Evolutionary conservation across 2,329 filamentous ascomycete species (phyloP), one percentile per base, ranked within the genome.

Genomic region (Aureobasidium sp.): DNA sequence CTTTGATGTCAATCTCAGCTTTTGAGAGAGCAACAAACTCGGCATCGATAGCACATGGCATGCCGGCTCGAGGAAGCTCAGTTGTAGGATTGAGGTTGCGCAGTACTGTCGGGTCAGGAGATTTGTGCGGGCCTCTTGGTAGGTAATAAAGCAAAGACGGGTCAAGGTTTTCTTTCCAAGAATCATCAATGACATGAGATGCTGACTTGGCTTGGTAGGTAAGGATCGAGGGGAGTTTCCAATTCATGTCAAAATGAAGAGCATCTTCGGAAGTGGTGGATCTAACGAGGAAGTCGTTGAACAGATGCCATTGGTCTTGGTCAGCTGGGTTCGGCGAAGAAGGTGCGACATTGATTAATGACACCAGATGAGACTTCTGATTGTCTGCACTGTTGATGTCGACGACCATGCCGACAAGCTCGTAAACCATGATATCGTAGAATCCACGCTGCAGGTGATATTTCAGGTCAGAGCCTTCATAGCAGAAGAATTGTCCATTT

Each of bases 221-320:
- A 62, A 99, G 82, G 7, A 98, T 91, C 16, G 93, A 94, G 0
- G 96, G 96, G 58, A 94, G 85, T 81, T 98, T 99, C 96, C 96
- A 99, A 23, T 90, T 87, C 4, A 94, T 89, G 68, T 95, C 95
- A 78, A 98, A 99, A 29, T 91, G 90, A 23, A 98, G 83, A 0
- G 95, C 97, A 76, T 99, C 95, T 68, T 94, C 91, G 33, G 88
- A 87, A 38, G 91, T 88, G 20, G 97, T 88, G 13, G 91, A 90
- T 16, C 93, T 89, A 27, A 99, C 97, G 42, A 97, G 81, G 74
- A 99, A 99, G 79, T 99, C 96, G 72, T 99, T 99, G 82, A 99
- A 98, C 1, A 99, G 81, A 79, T 98, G 94, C 97, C 97, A 99
- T 71, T 91, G 91, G 73, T 88, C 91, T 69, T 89, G 86, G 4